Evolutionary conservation across 768 basidiomycete species (phyloP).

Genomic region (Leccinum variicolor): DNA sequence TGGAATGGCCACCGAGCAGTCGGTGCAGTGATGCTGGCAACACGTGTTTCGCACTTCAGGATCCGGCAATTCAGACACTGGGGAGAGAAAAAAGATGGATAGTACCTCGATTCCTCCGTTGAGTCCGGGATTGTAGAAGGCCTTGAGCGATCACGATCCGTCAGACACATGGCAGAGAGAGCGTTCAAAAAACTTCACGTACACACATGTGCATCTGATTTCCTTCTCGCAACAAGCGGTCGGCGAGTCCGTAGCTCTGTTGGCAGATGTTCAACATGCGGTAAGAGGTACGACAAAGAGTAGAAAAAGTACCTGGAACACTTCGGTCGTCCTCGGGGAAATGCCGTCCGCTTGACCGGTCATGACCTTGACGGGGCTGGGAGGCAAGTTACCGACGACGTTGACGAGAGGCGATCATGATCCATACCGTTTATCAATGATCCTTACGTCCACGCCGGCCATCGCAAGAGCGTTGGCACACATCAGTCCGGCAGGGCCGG

Average conservation of each 20-base stretch:
- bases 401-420: background rate
- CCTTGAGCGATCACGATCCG: conserved; percentile 35
- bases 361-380: conserved; percentile 38
- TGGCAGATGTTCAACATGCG: background rate
- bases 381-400: background rate
- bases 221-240: conserved; percentile 58
- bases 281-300: background rate
- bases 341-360: conserved; percentile 57
- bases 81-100: background rate
- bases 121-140: conserved; percentile 68
- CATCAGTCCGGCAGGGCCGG: conserved; percentile 62
- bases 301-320: conserved; percentile 39
- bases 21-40: conserved; percentile 57
- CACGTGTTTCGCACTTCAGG: conserved; percentile 56
- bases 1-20: conserved; percentile 72
- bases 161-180: background rate
- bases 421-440: conserved; percentile 38
- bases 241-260: conserved; percentile 76
- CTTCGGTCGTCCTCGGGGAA: conserved; percentile 52
- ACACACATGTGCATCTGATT: conserved; percentile 71
- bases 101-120: conserved; percentile 61
- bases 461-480: conserved; percentile 52
- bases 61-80: background rate
- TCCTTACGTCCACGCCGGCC: conserved; percentile 42
- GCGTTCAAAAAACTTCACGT: conserved; percentile 18